Conservation (phyloP, 2,329 filamentous ascomycete genomes). For the Diatrype stigma region DNA sequence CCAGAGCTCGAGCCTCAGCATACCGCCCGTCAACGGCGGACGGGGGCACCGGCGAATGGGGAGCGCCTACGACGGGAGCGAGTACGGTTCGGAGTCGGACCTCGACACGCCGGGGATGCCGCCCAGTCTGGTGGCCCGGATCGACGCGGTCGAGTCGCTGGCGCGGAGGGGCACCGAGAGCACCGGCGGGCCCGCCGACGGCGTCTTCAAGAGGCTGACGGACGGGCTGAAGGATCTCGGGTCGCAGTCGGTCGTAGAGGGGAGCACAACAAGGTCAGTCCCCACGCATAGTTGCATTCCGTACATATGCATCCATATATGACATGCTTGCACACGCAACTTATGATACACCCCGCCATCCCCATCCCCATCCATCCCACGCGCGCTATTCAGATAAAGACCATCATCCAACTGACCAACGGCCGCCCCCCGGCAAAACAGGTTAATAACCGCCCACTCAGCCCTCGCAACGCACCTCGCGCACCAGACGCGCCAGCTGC, state of each 20-base stretch:
- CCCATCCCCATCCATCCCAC: no score
- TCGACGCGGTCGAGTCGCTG: constrained; percentile 68
- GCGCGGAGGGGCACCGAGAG: constrained; percentile 62
- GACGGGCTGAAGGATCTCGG: constrained; percentile 68
- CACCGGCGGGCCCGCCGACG: constrained; percentile 61
- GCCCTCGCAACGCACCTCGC: constrained; percentile 70
- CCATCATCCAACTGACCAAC: no score
- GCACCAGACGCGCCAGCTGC: constrained; percentile 71
- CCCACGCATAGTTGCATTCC: not conserved
- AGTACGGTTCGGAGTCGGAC: constrained; percentile 70
- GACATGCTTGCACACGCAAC: not conserved
- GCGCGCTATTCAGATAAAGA: no score
- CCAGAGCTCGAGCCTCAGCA: constrained; percentile 38
- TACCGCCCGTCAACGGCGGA: constrained; percentile 38
- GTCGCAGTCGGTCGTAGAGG: constrained; percentile 68
- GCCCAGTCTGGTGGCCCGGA: constrained; percentile 61
- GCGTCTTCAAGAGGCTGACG: constrained; percentile 64
- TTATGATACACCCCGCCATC: no score
- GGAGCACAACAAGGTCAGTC: constrained; percentile 63
- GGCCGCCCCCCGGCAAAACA: no score
- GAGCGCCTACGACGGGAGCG: constrained; percentile 67
- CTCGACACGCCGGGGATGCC: constrained; percentile 66
- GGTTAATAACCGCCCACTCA: constrained; percentile 71
- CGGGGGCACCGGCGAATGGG: constrained; percentile 47
- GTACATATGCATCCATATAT: not conserved